Evolutionary conservation across 2,329 filamentous ascomycete species (phyloP).

Genomic region (Mycosphaerella sp.): DNA sequence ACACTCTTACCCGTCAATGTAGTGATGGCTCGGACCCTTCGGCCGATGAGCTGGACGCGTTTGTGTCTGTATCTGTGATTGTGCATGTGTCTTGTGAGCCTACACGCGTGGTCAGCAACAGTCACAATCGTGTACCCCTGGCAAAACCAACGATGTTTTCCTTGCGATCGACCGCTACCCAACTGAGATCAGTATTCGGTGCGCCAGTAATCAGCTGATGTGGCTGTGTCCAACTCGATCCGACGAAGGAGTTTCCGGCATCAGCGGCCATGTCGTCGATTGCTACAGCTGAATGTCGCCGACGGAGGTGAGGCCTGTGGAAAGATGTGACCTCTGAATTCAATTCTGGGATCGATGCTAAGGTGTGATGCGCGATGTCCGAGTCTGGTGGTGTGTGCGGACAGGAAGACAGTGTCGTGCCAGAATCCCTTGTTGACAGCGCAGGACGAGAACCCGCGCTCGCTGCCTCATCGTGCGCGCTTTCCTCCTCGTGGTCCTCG

Average conservation of each 20-base stretch:
- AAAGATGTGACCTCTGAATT: constrained; percentile 15
- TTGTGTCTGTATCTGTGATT: not conserved
- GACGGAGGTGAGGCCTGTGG: constrained; percentile 8
- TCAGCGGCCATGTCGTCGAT: constrained; percentile 18
- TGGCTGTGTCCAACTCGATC: constrained; percentile 8
- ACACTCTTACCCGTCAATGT: constrained; percentile 20
- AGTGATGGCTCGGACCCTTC: constrained; percentile 21
- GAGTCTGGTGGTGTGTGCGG: constrained; percentile 5
- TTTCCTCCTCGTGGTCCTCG: constrained; percentile 6
- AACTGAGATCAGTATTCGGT: not conserved
- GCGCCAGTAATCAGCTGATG: constrained; percentile 11
- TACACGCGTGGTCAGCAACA: not conserved
- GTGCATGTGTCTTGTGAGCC: not conserved
- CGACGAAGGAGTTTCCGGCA: constrained; percentile 11
- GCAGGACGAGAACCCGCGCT: constrained; percentile 3
- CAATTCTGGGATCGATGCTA: constrained; percentile 19
- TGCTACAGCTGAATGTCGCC: constrained; percentile 5
- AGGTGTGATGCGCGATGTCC: constrained; percentile 9
- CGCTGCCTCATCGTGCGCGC: constrained; percentile 5
- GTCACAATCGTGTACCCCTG: not conserved
- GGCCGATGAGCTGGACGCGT: constrained; percentile 4
- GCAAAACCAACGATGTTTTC: constrained; percentile 3
- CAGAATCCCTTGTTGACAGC: not conserved
- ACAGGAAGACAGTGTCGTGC: constrained; percentile 1
- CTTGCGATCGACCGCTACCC: not conserved